Evolutionary conservation across 495 filamentous ascomycete species (phyloP).

Genomic region (Hypoxylon lienhwacheense): DNA sequence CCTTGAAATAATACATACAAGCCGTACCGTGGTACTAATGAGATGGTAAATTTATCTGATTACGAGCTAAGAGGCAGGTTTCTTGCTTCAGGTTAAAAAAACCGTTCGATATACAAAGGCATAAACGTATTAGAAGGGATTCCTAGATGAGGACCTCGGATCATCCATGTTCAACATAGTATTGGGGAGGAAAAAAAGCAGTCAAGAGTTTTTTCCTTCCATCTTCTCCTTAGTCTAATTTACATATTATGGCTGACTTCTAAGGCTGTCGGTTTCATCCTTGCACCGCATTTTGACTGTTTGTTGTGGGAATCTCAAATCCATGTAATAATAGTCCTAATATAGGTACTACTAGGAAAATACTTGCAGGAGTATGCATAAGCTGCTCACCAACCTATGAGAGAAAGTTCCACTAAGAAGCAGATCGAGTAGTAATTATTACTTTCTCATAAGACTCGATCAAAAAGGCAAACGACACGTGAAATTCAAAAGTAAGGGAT

Average conservation of each 20-base stretch:
- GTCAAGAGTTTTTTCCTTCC: background rate
- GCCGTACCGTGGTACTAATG: conserved; percentile 8
- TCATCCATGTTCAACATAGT: conserved; percentile 4
- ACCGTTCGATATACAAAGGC: conserved; percentile 9
- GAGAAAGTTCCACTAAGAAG: background rate
- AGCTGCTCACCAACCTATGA: background rate
- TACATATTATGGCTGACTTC: conserved; percentile 18
- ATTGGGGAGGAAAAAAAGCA: background rate
- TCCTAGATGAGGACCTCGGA: conserved; percentile 3
- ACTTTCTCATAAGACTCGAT: too few relatives aligned
- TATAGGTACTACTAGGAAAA: conserved; percentile 21
- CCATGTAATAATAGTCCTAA: conserved; percentile 20
- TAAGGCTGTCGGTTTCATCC: conserved; percentile 31
- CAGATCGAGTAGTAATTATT: background rate
- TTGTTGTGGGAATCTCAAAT: conserved; percentile 14
- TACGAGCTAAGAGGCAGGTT: too few relatives aligned
- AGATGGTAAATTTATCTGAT: too few relatives aligned
- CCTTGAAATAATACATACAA: background rate
- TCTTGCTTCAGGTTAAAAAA: too few relatives aligned
- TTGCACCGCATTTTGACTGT: conserved; percentile 22
- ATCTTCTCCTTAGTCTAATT: too few relatives aligned
- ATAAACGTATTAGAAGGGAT: conserved; percentile 8
- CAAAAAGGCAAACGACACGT: too few relatives aligned
- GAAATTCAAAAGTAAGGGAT: too few relatives aligned
- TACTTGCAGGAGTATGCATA: background rate